Evolutionary conservation across 2,329 filamentous ascomycete genomes (phyloP), one percentile per base, ranked within the genome.

Genomic region (Aspergillus hortae): DNA sequence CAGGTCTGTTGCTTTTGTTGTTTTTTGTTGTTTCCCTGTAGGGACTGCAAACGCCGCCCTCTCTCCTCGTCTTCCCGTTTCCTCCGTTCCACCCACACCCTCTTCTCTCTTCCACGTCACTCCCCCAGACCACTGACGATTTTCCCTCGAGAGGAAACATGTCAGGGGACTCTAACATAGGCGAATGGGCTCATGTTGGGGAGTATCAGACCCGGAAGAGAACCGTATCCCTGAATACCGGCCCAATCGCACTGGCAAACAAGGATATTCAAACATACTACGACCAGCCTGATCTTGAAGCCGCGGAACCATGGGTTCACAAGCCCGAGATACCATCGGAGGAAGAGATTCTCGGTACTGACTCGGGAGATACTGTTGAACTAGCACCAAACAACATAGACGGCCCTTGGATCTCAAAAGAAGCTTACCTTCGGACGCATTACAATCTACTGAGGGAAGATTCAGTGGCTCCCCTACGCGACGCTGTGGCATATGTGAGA

Each of bases 391-490:
- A 90, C 59, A 73, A 73, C 6, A 73, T 85, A 17, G 56, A 79
- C 1, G 75, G 76, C 0, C 74, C 84, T 0, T 92, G 86, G 77
- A 56, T 70, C 0, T 82, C 77, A 4, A 86, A 82, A 43, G 77
- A 83, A 1, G 75, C 78, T 0, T 96, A 95, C 52, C 74, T 96
- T 0, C 75, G 82, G 30, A 80, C 83, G 0, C 89, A 95, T 46
- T 95, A 94, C 64, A 76, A 83, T 3, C 79, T 96, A 1, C 77
- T 90, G 6, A 80, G 91, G 2, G 88, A 90, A 62, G 90, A 96
- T 64, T 82, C 84, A 0, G 75, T 89, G 3, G 81, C 87, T 11
- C 80, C 85, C 1, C 75, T 96, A 0, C 81, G 90, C 6, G 79
- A 83, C 55, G 85, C 88, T 0, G 79, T 95, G 1, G 71, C 74